These are phyloP conservation scores for Claviceps digitariae DNA, from an alignment of 2,329 filamentous ascomycete species.

Conservation along the genomic window DNA sequence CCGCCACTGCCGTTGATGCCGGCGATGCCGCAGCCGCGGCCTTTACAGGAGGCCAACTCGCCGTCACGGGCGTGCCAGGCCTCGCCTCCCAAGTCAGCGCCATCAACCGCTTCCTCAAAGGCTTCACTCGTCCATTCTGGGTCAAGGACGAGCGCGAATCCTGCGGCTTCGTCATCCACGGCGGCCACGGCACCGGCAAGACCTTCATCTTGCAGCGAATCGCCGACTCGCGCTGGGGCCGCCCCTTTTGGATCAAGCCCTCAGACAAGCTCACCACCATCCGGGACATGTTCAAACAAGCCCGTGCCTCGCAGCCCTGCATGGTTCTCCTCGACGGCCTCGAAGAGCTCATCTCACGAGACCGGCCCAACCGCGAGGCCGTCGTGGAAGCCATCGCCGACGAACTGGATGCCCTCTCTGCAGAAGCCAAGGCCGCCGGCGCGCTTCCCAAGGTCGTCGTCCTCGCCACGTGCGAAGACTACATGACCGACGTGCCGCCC, in stretches of 20 bases:
- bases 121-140: constrained; percentile 32
- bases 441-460: constrained; percentile 50
- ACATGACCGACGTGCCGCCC: constrained; percentile 57
- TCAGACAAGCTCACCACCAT: constrained; percentile 46
- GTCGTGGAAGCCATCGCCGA: constrained; percentile 38
- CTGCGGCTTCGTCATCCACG: constrained; percentile 60
- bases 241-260: constrained; percentile 47
- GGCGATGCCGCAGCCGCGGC: constrained; percentile 7
- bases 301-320: constrained; percentile 55
- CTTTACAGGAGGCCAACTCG: constrained; percentile 19
- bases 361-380: constrained; percentile 34
- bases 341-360: constrained; percentile 53
- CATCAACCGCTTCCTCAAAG: constrained; percentile 53
- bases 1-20: not conserved
- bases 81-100: constrained; percentile 47
- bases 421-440: constrained; percentile 21
- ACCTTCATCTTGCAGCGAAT: constrained; percentile 58
- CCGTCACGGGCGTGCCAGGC: constrained; percentile 50
- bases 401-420: constrained; percentile 41
- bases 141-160: constrained; percentile 22
- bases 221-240: constrained; percentile 54
- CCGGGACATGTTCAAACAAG: constrained; percentile 55
- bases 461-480: constrained; percentile 58
- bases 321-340: constrained; percentile 70
- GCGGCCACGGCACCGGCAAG: constrained; percentile 76